Percentiles rank a stretch among this genome's conserved stretches.
These are phyloP conservation scores for Nakazawaea wickerhamii DNA, from an alignment of 805 yeast species.

Conservation along the genomic window DNA sequence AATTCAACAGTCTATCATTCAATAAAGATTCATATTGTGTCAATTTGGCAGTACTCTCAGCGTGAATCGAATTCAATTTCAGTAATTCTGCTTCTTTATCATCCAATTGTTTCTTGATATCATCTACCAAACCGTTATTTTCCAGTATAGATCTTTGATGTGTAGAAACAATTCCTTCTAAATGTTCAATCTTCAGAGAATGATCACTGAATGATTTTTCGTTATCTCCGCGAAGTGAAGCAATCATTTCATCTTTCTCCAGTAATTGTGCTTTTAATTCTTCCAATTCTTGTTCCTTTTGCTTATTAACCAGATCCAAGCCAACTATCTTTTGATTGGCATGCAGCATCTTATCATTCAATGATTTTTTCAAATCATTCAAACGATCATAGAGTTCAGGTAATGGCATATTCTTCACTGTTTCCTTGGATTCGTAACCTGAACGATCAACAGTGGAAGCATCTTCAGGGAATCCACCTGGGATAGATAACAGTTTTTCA, in stretches of 20 bases:
- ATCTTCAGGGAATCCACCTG: not conserved
- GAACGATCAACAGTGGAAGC: not conserved
- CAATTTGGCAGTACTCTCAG: not conserved
- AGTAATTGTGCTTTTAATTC: not conserved
- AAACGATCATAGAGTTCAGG: constrained; percentile 3
- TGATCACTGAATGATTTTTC: not conserved
- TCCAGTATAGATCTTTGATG: not conserved
- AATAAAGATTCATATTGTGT: constrained; percentile 1
- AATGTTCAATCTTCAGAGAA: not conserved
- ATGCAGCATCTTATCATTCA: constrained; percentile 10
- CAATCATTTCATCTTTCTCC: not conserved
- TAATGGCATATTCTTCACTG: not conserved
- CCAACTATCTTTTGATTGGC: constrained; percentile 10
- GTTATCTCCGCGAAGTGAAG: not conserved
- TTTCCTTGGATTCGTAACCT: not conserved
- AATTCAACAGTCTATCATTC: constrained; percentile 4
- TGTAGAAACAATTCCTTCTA: not conserved
- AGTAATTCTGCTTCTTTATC: not conserved
- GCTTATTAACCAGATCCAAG: constrained; percentile 1
- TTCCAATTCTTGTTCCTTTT: not conserved
- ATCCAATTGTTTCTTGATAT: not conserved
- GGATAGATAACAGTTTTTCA: not conserved
- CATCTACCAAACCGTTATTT: not conserved
- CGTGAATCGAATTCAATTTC: not conserved
- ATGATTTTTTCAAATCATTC: constrained; percentile 7